These are phyloP conservation scores for Flueggea neowawraea DNA, from an alignment of 441 rosid genomes.

Conservation along the genomic window DNA sequence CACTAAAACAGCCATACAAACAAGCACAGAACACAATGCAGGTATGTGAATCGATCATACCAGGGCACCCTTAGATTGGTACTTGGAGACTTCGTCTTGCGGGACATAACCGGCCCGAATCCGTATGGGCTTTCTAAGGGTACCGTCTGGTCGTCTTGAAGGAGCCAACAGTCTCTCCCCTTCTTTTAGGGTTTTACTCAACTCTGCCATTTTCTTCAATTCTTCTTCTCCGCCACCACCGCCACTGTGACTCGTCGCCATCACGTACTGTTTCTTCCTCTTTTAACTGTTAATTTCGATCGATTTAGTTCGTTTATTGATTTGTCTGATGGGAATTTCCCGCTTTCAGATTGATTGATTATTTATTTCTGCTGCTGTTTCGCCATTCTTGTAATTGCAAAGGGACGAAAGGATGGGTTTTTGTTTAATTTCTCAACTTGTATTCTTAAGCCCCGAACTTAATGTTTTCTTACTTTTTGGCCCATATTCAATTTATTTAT, in stretches of 20 bases:
- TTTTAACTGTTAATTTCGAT: no score
- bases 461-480: no score
- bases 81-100: slow-evolving; percentile 88
- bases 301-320: no score
- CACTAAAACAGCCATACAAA: no score
- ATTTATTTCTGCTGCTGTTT: no score
- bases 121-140: slow-evolving; percentile 76
- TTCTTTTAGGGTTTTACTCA: slow-evolving; percentile 90
- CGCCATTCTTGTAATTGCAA: no score
- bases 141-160: slow-evolving; percentile 84
- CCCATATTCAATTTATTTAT: no score
- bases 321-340: no score
- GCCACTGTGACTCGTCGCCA: slow-evolving; percentile 23
- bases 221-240: slow-evolving; percentile 29
- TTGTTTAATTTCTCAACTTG: no score
- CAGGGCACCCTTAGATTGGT: slow-evolving; percentile 85
- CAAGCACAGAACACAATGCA: not conserved
- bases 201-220: slow-evolving; percentile 55
- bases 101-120: slow-evolving; percentile 87
- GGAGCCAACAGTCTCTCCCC: slow-evolving; percentile 91
- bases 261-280: not conserved
- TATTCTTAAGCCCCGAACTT: no score
- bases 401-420: no score
- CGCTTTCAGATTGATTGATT: no score
- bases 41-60: slow-evolving; percentile 29